Evolutionary conservation across 192 early-diverging fungal species (phyloP), one percentile per base, ranked within the genome.

Genomic region (Podila epigama): DNA sequence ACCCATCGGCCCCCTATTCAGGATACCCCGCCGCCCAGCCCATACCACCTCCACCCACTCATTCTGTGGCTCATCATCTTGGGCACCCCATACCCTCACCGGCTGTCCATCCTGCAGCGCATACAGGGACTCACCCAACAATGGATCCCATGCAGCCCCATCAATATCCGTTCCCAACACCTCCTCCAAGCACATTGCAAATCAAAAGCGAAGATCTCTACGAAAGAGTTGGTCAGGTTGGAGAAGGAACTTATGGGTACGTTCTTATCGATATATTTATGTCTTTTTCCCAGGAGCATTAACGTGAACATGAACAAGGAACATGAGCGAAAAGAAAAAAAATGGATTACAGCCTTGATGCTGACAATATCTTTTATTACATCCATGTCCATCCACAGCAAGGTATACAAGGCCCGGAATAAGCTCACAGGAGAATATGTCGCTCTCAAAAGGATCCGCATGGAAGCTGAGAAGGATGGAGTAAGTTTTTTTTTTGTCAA

Each of bases 391-490:
- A n/a, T n/a, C n/a, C 58, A 65, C 58, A 88, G 93, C 51, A 94
- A 93, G 62, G 93, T 95, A 22, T 94, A 92, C 70, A 94, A 93
- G 79, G 93, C 92, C 11, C 81, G 80, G 35, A 89, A 93, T 69
- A 81, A 83, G 54, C 82, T 84, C 35, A 92, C 89, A 5, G 91
- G 91, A 13, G 79, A 84, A 58, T 69, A 91, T 25, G 92, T 95
- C 15, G 93, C 93, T 15, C 86, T 95, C 15, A 95, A 95, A 64
- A 84, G 90, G 50, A 92, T 95, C 81, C 88, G 92, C 39, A 88
- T 95, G 82, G 90, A 93, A 31, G 81, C 88, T 39, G 92, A 93
- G 56, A 89, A 90, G 50, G 93, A 95, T 60, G 92, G 92, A 34
- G 87, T 85, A 83, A 66, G 70, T 69, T 48, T 28, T 50, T 13